A percentile compares a stretch with the other conserved stretches of the same genome.
These are phyloP conservation scores for Aspergillus pseudoviridinutans DNA, from an alignment of 2,329 filamentous ascomycete species.

Conservation along the genomic window DNA sequence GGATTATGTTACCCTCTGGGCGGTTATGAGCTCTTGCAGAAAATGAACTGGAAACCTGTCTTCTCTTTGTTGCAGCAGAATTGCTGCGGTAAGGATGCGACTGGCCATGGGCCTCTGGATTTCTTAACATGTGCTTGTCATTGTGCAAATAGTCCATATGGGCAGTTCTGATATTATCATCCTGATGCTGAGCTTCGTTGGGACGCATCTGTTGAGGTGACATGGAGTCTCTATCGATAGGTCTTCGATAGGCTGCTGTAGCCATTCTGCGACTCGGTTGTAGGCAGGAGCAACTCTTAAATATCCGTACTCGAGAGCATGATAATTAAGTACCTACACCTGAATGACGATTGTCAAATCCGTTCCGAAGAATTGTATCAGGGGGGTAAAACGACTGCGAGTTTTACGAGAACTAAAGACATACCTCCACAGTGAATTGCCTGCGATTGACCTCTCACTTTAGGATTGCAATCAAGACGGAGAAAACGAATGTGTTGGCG, in stretches of 20 bases:
- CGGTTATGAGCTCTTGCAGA: constrained; percentile 20
- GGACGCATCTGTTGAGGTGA: constrained; percentile 7
- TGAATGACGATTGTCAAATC: background rate
- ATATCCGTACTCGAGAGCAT: background rate
- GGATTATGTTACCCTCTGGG: constrained; percentile 7
- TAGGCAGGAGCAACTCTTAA: background rate
- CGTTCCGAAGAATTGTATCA: background rate
- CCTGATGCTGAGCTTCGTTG: constrained; percentile 15
- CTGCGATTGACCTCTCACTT: no score
- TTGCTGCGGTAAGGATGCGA: constrained; percentile 35
- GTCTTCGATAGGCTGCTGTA: constrained; percentile 8
- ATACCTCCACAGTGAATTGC: background rate
- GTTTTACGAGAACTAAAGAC: background rate
- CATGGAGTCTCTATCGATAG: constrained; percentile 9
- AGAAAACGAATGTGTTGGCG: background rate
- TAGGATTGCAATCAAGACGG: background rate
- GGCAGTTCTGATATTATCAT: constrained; percentile 2
- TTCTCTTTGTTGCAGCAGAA: constrained; percentile 21
- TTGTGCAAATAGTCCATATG: constrained; percentile 10
- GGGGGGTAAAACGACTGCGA: background rate
- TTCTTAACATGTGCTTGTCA: constrained; percentile 41
- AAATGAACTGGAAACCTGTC: constrained; percentile 20
- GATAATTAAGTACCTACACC: background rate
- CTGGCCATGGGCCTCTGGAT: constrained; percentile 50
- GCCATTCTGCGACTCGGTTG: constrained; percentile 11